These are phyloP conservation scores for Grosmannia serpens DNA, from an alignment of 2,329 filamentous ascomycete species.

Conservation along the genomic window DNA sequence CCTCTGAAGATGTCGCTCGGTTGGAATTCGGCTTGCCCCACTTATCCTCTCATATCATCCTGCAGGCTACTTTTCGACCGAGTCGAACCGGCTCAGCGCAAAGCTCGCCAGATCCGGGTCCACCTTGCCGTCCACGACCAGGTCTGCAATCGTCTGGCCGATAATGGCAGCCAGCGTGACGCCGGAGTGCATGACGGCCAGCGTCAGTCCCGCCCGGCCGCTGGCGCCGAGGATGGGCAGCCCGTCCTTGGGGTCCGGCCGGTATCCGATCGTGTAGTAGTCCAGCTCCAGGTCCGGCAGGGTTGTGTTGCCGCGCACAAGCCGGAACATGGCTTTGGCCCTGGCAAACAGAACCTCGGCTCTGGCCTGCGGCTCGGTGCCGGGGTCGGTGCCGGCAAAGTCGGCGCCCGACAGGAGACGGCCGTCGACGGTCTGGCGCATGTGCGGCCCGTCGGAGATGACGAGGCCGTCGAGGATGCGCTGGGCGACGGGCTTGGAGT, in stretches of 20 bases:
- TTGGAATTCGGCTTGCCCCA: no score
- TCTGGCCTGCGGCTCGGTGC: constrained; percentile 9
- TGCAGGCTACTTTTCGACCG: not conserved
- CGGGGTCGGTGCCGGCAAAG: constrained; percentile 12
- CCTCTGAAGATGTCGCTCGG: no score
- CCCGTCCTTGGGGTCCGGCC: constrained; percentile 18
- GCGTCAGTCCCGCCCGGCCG: constrained; percentile 16
- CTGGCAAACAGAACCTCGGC: constrained; percentile 15
- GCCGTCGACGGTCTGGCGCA: constrained; percentile 19
- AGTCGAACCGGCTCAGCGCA: constrained; percentile 4
- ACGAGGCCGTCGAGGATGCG: constrained; percentile 14
- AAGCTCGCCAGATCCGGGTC: constrained; percentile 1
- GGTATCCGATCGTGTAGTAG: constrained; percentile 18
- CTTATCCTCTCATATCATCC: no score
- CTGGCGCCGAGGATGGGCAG: constrained; percentile 18
- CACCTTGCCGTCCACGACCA: not conserved
- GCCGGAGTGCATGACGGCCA: constrained; percentile 22
- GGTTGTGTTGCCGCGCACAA: not conserved
- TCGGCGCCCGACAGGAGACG: constrained; percentile 16
- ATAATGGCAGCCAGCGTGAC: constrained; percentile 17
- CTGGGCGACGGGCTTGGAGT: constrained; percentile 15
- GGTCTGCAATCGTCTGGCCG: constrained; percentile 10
- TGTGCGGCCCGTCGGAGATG: constrained; percentile 16
- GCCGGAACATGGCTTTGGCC: constrained; percentile 12
- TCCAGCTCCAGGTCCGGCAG: constrained; percentile 15